Conservation (phyloP, 2,329 filamentous ascomycete genomes). For the Penicillium sp. region DNA sequence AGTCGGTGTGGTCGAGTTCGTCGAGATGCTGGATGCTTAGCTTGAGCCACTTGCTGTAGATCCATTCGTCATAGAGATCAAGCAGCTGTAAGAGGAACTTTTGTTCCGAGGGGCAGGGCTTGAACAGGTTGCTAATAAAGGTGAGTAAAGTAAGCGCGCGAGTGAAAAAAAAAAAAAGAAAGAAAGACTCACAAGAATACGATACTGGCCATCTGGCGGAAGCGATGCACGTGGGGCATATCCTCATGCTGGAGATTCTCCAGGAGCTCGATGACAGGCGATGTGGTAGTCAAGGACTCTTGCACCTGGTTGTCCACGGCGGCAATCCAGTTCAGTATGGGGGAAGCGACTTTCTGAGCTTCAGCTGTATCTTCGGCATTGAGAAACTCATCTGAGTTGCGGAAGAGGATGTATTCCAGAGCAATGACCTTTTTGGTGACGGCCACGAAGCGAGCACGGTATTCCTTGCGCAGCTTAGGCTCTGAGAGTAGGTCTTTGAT, state of each 20-base stretch:
- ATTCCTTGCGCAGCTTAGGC: slow-evolving; percentile 7
- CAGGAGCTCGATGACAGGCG: slow-evolving; percentile 10
- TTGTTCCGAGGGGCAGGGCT: slow-evolving; percentile 18
- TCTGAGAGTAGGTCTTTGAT: slow-evolving; percentile 15
- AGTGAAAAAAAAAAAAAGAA: no score
- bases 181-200: slow-evolving; percentile 19
- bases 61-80: slow-evolving; percentile 25
- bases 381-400: no score
- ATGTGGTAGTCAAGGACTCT: slow-evolving; percentile 7
- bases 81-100: slow-evolving; percentile 16
- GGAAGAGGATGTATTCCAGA: no score
- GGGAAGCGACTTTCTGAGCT: slow-evolving; percentile 5
- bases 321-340: slow-evolving; percentile 14
- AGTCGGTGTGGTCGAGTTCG: slow-evolving; percentile 3
- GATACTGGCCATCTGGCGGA: slow-evolving; percentile 15
- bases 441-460: slow-evolving; percentile 16
- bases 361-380: neutral
- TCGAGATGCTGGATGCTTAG: slow-evolving; percentile 18
- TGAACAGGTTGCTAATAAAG: slow-evolving; percentile 17
- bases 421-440: slow-evolving; percentile 4
- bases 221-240: slow-evolving; percentile 8
- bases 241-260: slow-evolving; percentile 3
- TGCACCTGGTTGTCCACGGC: slow-evolving; percentile 14
- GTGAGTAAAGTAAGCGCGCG: neutral
- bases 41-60: slow-evolving; percentile 22